These are phyloP conservation scores for Turritis glabra DNA, from an alignment of 345 rosid genomes.

Conservation along the genomic window DNA sequence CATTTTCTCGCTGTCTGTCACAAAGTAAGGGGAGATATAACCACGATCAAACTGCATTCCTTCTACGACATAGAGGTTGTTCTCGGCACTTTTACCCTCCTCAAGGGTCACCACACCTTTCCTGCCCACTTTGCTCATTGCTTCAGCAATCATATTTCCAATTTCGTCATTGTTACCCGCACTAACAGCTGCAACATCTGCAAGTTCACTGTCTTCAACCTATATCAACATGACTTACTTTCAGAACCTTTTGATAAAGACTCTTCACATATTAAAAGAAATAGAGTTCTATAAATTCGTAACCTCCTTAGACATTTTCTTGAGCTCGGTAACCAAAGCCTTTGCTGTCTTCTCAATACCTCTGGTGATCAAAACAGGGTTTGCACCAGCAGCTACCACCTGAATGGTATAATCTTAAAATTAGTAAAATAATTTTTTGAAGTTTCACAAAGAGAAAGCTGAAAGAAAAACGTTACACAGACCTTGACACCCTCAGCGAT, in stretches of 20 bases:
- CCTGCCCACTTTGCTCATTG: conserved; percentile 93
- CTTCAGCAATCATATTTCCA: conserved; percentile 98
- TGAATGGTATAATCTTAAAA: conserved; percentile 24
- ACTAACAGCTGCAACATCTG: conserved; percentile 99
- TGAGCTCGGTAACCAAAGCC: conserved; percentile 81
- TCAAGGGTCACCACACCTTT: conserved; percentile 99
- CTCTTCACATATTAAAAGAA: neutral
- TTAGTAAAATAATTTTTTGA: neutral
- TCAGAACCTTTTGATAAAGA: neutral
- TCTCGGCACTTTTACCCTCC: conserved; percentile 98
- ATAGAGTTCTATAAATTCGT: neutral
- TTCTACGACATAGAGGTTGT: conserved; percentile 93
- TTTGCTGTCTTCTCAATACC: conserved; percentile 95
- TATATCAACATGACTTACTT: conserved; percentile 35
- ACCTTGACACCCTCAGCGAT: conserved; percentile 98
- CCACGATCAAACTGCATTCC: conserved; percentile 99
- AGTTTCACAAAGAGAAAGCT: neutral
- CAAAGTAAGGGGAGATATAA: conserved; percentile 96
- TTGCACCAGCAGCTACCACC: conserved; percentile 99
- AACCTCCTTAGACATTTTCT: conserved; percentile 88
- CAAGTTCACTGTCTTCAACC: conserved; percentile 99
- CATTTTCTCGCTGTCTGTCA: conserved; percentile 97
- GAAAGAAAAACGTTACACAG: conserved; percentile 20
- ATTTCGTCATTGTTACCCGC: conserved; percentile 95
- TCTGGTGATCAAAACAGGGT: conserved; percentile 90